Conservation (phyloP, 2,329 filamentous ascomycete genomes). For the Zymoseptoria ardabiliae region DNA sequence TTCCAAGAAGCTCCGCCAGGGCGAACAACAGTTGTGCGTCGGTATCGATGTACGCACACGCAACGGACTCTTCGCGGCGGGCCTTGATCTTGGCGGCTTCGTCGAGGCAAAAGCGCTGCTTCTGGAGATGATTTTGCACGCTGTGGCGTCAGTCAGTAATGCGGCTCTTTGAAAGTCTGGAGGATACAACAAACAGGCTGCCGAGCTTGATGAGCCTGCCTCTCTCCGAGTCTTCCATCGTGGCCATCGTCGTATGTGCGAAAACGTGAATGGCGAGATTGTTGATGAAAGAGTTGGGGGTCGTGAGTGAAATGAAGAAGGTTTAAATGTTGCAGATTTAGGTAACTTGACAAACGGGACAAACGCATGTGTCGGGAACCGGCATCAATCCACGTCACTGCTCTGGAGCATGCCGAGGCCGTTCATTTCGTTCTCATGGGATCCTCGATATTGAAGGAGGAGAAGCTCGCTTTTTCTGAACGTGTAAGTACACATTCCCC, state of each 20-base stretch:
- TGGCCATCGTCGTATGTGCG: not conserved
- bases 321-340: no score
- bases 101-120: not conserved
- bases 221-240: not conserved
- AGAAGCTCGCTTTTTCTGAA: not conserved
- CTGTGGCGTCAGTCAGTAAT: not conserved
- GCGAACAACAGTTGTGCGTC: not conserved
- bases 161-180: not conserved
- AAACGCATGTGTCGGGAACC: not conserved
- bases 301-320: not conserved
- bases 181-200: not conserved
- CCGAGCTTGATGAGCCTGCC: not conserved
- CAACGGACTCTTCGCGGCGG: not conserved
- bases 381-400: not conserved
- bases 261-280: not conserved
- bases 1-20: not conserved
- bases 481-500: no score
- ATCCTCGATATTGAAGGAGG: not conserved
- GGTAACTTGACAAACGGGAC: not conserved
- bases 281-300: not conserved
- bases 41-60: not conserved
- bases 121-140: not conserved
- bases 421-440: not conserved
- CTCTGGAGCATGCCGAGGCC: not conserved
- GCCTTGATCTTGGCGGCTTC: not conserved